A percentile compares a stretch with the other conserved stretches of the same genome.
These are phyloP conservation scores for Teunomyces cretensis DNA, from an alignment of 805 yeast genomes.

Conservation along the genomic window DNA sequence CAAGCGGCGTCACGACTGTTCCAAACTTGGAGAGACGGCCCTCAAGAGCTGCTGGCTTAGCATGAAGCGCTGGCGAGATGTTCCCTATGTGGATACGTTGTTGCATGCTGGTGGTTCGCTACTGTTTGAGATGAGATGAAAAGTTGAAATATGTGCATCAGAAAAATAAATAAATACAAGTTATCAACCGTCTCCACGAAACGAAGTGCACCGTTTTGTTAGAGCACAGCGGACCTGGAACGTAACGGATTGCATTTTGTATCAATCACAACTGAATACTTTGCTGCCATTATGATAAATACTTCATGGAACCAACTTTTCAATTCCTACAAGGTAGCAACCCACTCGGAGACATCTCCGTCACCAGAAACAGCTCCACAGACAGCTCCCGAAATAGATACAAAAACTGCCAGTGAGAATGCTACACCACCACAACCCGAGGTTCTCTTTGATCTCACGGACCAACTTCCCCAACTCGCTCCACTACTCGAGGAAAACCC, in stretches of 20 bases:
- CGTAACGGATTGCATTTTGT: too few relatives aligned
- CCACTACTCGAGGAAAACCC: background rate
- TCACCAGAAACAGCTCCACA: background rate
- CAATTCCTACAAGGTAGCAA: background rate
- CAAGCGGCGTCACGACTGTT: constrained; percentile 44
- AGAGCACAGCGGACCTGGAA: too few relatives aligned
- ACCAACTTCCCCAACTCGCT: background rate
- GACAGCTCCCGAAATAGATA: background rate
- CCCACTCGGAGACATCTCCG: background rate
- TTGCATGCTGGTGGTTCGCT: background rate
- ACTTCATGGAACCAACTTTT: background rate
- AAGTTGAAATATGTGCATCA: background rate
- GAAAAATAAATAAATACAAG: background rate
- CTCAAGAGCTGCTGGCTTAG: constrained; percentile 46
- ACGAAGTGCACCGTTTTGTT: background rate
- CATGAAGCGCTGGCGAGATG: constrained; percentile 54
- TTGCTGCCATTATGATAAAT: background rate
- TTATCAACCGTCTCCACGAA: background rate
- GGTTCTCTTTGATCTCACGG: background rate
- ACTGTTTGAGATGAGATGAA: constrained; percentile 8
- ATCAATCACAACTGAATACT: too few relatives aligned
- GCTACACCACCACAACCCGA: background rate
- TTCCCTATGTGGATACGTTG: constrained; percentile 61
- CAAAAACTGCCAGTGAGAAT: background rate
- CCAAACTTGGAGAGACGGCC: constrained; percentile 67